Percentiles rank a stretch among this genome's conserved stretches.
These are phyloP conservation scores for Ophiostoma triangulosporum DNA, from an alignment of 2,329 filamentous ascomycete genomes.

Conservation along the genomic window DNA sequence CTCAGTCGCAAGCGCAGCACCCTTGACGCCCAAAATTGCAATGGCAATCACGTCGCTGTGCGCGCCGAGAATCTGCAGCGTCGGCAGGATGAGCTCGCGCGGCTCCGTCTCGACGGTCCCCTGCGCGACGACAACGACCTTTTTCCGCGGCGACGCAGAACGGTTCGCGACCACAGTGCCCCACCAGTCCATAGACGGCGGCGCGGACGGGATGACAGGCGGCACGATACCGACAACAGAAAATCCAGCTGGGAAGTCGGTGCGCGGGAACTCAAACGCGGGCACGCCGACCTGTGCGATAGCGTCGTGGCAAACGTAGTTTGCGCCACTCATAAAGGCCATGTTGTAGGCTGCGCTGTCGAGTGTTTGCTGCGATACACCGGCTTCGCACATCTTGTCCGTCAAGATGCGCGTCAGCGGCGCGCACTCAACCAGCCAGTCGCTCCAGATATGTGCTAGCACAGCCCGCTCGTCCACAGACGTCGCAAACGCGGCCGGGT, in stretches of 20 bases:
- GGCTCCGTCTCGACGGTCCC: slow-evolving; percentile 27
- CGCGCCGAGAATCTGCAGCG: slow-evolving; percentile 20
- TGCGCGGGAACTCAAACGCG: slow-evolving; percentile 25
- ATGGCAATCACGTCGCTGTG: slow-evolving; percentile 20
- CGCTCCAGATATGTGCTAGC: slow-evolving; percentile 19
- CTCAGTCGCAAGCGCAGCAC: slow-evolving; percentile 10
- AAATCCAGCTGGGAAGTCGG: slow-evolving; percentile 24
- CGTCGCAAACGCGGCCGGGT: slow-evolving; percentile 20
- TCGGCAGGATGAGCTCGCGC: slow-evolving; percentile 25
- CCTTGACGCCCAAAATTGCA: slow-evolving; percentile 24
- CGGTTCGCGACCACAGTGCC: slow-evolving; percentile 18
- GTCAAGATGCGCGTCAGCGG: slow-evolving; percentile 19
- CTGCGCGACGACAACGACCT: slow-evolving; percentile 26
- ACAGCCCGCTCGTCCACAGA: slow-evolving; percentile 12
- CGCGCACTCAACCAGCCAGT: slow-evolving; percentile 17
- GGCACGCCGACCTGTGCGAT: slow-evolving; percentile 26
- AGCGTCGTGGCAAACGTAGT: slow-evolving; percentile 22
- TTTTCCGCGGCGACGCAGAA: slow-evolving; percentile 13
- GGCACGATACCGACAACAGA: slow-evolving; percentile 23
- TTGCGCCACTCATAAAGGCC: slow-evolving; percentile 21
- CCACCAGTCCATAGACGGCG: slow-evolving; percentile 21
- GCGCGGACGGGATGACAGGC: background rate
- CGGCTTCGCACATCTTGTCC: slow-evolving; percentile 18
- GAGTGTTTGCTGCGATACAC: slow-evolving; percentile 12
- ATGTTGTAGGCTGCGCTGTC: slow-evolving; percentile 2